Percentiles rank a stretch among this genome's conserved stretches.
Conservation (phyloP, 495 filamentous ascomycete species). For the Penicillium odoratum region DNA sequence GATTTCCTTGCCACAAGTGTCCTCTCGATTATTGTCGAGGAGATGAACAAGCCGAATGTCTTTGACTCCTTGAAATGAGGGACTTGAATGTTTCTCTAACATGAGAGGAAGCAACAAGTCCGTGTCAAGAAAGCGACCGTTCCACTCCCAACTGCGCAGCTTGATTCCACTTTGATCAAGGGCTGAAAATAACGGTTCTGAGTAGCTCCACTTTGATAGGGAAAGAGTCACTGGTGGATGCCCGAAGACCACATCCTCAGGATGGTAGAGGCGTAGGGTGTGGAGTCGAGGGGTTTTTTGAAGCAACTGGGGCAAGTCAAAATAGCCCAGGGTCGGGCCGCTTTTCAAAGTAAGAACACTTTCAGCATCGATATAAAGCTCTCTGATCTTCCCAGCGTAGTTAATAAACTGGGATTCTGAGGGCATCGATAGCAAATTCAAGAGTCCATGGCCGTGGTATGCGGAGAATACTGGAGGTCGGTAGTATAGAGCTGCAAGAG, state of each 20-base stretch:
- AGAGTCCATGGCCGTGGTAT: conserved; percentile 48
- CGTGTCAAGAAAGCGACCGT: conserved; percentile 58
- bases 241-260: conserved; percentile 34
- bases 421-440: conserved; percentile 47
- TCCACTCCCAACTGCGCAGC: conserved; percentile 79
- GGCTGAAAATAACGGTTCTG: conserved; percentile 56
- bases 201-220: conserved; percentile 61
- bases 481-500: conserved; percentile 70
- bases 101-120: conserved; percentile 52
- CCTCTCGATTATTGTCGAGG: conserved; percentile 16
- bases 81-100: conserved; percentile 52
- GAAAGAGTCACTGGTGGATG: conserved; percentile 28
- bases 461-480: conserved; percentile 62
- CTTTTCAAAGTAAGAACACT: conserved; percentile 43
- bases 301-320: conserved; percentile 45
- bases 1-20: conserved; percentile 37
- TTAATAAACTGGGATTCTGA: conserved; percentile 43
- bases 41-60: conserved; percentile 67
- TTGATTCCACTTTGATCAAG: conserved; percentile 45
- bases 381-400: conserved; percentile 68
- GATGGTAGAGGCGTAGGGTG: conserved; percentile 41
- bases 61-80: conserved; percentile 58
- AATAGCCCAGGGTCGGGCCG: conserved; percentile 45
- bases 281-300: conserved; percentile 44
- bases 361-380: conserved; percentile 65